These are phyloP conservation scores for Tilletiaria anomala DNA, from an alignment of 1,284 basidiomycete species.

Conservation along the genomic window DNA sequence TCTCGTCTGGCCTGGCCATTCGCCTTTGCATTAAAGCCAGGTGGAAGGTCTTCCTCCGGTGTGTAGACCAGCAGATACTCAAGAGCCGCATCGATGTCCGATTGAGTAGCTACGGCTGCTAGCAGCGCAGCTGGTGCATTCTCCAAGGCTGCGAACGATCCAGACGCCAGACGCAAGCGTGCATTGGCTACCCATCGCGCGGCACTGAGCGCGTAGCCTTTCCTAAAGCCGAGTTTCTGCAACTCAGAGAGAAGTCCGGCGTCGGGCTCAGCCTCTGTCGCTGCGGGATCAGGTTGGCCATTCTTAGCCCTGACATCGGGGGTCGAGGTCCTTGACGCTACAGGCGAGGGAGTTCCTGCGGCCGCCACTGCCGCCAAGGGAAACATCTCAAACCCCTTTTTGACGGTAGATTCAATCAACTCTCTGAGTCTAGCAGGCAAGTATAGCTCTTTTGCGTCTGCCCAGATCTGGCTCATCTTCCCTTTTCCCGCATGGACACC, in stretches of 20 bases:
- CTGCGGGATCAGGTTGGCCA: not conserved
- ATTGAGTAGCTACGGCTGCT: constrained; percentile 6
- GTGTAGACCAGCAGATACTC: constrained; percentile 61
- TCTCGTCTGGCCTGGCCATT: no score
- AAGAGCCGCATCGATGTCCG: constrained; percentile 50
- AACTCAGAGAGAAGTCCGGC: not conserved
- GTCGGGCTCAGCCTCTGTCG: no score
- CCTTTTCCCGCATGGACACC: constrained; percentile 9
- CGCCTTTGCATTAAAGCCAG: constrained; percentile 8
- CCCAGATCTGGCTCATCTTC: constrained; percentile 46
- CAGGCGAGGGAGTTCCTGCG: constrained; percentile 14
- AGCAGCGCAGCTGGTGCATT: no score
- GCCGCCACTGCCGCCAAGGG: no score
- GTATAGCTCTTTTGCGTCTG: constrained; percentile 62
- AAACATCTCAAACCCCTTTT: constrained; percentile 48
- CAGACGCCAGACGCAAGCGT: constrained; percentile 10
- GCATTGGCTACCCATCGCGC: constrained; percentile 23
- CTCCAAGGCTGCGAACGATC: constrained; percentile 2
- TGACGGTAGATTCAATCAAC: constrained; percentile 66
- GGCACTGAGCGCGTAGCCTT: constrained; percentile 26
- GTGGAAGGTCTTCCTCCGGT: constrained; percentile 62
- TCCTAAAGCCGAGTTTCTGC: constrained; percentile 21
- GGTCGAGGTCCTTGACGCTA: constrained; percentile 10
- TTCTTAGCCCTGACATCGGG: constrained; percentile 1
- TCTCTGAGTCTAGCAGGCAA: constrained; percentile 67